Percentiles rank a stretch among this genome's conserved stretches.
Conservation (phyloP, 225 moss, liverwort and hornwort genomes). For the Thuidium tamariscinum region DNA sequence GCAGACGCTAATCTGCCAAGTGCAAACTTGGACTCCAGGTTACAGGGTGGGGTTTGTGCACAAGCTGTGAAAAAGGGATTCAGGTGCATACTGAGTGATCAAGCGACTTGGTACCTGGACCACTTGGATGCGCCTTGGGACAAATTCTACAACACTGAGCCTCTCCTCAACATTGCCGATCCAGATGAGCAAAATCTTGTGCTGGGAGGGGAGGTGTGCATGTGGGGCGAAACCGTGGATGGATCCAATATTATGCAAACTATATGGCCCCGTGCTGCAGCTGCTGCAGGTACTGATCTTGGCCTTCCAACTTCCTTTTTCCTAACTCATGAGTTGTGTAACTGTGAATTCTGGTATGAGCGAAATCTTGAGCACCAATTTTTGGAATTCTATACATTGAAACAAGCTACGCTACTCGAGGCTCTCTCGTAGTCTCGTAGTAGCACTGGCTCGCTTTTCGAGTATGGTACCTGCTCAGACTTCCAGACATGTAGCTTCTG, state of each 20-base stretch:
- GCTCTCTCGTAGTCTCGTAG: not conserved
- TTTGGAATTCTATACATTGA: not conserved
- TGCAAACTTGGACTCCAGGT: conserved; percentile 35
- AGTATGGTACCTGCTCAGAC: not conserved
- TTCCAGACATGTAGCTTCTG: not conserved
- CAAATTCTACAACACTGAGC: conserved; percentile 64
- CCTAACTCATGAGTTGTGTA: not conserved
- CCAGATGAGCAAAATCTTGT: conserved; percentile 29
- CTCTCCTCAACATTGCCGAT: conserved; percentile 25
- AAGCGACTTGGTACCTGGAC: conserved; percentile 94
- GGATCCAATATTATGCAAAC: conserved; percentile 69
- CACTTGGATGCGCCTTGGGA: conserved; percentile 80
- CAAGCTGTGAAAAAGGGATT: conserved; percentile 45
- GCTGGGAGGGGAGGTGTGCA: conserved; percentile 94
- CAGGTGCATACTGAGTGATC: conserved; percentile 73
- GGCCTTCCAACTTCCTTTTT: not conserved
- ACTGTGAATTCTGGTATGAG: not conserved
- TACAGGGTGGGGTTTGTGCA: conserved; percentile 42
- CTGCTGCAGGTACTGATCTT: conserved; percentile 63
- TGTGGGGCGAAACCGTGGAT: conserved; percentile 98
- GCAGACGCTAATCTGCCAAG: not conserved
- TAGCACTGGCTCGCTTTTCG: not conserved
- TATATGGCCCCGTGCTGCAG: conserved; percentile 94
- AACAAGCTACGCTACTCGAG: not conserved
- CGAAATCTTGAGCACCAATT: not conserved